phyloP scores from a whole-genome alignment of 164 flowering plant genomes.

The Kingdonia uniflora region DNA sequence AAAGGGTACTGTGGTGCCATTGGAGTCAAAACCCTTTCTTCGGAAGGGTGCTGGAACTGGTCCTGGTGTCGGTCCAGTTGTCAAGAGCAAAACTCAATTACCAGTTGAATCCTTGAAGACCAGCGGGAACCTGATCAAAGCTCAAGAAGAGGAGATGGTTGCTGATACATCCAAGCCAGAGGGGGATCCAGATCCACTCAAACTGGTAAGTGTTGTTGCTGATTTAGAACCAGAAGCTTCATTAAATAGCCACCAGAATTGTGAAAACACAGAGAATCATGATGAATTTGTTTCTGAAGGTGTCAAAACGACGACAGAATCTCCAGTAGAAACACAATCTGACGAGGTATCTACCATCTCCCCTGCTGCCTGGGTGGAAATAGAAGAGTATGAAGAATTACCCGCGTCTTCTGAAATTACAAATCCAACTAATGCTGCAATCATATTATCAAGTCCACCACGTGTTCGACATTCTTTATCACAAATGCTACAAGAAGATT shows the following conservation, averaged over 20 bases:
- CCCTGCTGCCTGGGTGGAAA: conserved; percentile 70
- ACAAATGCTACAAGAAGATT: conserved; percentile 87
- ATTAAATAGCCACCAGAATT: conserved; percentile 16
- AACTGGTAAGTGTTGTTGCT: conserved; percentile 11
- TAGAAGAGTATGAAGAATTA: conserved; percentile 39
- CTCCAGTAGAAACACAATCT: conserved; percentile 19
- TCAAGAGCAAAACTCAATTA: conserved; percentile 29
- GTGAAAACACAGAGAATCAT: conserved; percentile 19
- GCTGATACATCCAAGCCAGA: conserved; percentile 16
- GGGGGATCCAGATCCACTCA: conserved; percentile 12
- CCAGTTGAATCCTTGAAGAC: conserved; percentile 28
- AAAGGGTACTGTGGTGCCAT: conserved; percentile 80
- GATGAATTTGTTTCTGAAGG: conserved; percentile 21
- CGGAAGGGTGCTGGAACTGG: conserved; percentile 48
- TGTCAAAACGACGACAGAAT: conserved; percentile 16
- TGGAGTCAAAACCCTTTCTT: conserved; percentile 63
- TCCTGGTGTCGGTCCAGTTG: conserved; percentile 26
- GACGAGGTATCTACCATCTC: conserved; percentile 57
- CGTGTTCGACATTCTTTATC: conserved; percentile 81
- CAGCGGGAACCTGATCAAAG: conserved; percentile 15
- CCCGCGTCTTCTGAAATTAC: conserved; percentile 18
- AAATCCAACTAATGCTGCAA: conserved; percentile 25
- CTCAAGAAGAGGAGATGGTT: conserved; percentile 26
- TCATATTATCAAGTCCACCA: conserved; percentile 40
- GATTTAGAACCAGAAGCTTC: conserved; percentile 26